Base-by-base conservation (phyloP, 192 early-diverging fungal genomes). In the Coemansia sp. region DNA sequence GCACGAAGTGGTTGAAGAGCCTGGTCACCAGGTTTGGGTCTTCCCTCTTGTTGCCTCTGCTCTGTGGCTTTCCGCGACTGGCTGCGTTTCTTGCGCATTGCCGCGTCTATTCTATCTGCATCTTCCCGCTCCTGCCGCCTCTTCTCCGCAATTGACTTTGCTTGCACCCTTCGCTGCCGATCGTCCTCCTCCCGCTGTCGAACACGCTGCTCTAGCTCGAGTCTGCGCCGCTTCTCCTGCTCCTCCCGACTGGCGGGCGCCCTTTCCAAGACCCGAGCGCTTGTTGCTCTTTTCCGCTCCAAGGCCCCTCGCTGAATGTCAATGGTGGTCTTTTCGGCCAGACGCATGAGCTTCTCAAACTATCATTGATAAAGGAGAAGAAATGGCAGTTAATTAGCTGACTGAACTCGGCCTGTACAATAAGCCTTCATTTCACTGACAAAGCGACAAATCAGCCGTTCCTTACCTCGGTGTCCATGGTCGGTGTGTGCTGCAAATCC, bases 271-370 rank as follows among this genome's bases (percentile, higher is more conserved):
- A 16, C 57, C 10, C 8, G n/a, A 22, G 38, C 5, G 5, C 57
- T 13, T 19, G 39, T 9, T 8, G 39, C 39, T 14, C 57, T 39
- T 59, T 59, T 76, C n/a, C 68, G 68, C 40, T 70, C 67, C 25
- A 64, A 43, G 16, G 74, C 48, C 16, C 49, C 58, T 11, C 68
- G 79, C 74, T 82, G 70, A 19, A 82, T 72, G 56, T 72, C 79
- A n/a, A 62, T 49, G 5, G 74, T 82, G 56, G 76, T 82, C 54
- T 76, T 75, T 50, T 82, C 79, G 6, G 79, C 79, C 57, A 82
- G 58, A 49, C 75, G 74, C 79, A 82, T 64, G 20, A 82, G 79
- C 70, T 46, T 61, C 11, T 82, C 79, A 70, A 82, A 82, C 74
- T 81, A 79, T 60, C 67, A 16, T 17, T 14, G 41, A 32, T 38